Conservation (phyloP, 306 rosid species). For the Cucumis sativus region DNA sequence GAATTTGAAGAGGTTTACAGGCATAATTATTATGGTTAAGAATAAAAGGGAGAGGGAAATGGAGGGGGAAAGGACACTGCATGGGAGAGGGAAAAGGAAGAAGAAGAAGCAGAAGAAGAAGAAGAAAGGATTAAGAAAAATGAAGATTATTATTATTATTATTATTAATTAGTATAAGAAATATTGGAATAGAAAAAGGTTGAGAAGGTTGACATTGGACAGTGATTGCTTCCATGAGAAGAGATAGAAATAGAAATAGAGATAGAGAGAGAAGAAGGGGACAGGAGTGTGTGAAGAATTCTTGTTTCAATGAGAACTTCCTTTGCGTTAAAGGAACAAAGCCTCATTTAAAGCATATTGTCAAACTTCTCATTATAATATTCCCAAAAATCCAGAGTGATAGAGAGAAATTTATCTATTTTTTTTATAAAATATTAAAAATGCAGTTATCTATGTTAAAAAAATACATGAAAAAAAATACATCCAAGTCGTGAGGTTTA, state of each 20-base stretch:
- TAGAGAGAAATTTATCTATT: background rate
- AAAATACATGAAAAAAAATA: no score
- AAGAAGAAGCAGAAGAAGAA: background rate
- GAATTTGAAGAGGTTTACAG: slow-evolving; percentile 21
- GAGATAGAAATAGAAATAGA: background rate
- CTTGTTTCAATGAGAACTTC: slow-evolving; percentile 65
- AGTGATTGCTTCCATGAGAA: slow-evolving; percentile 53
- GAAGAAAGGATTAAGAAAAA: background rate
- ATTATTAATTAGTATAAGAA: slow-evolving; percentile 24
- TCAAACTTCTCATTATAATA: slow-evolving; percentile 44
- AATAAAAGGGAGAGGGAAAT: no score
- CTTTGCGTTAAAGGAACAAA: slow-evolving; percentile 86
- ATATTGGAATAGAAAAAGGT: background rate
- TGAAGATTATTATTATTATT: no score
- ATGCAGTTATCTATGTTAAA: no score
- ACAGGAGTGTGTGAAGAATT: slow-evolving; percentile 58
- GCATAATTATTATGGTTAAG: slow-evolving; percentile 24
- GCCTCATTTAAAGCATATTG: slow-evolving; percentile 32
- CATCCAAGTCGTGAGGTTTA: no score
- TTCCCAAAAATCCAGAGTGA: background rate
- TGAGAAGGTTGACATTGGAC: slow-evolving; percentile 43
- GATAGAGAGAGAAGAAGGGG: slow-evolving; percentile 23
- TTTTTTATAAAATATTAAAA: no score
- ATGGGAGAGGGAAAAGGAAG: background rate
- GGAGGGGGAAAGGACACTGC: no score